Percentiles rank a stretch among this genome's conserved stretches.
phyloP scores from a whole-genome alignment of 768 basidiomycete species.

The Serendipita sp. region DNA sequence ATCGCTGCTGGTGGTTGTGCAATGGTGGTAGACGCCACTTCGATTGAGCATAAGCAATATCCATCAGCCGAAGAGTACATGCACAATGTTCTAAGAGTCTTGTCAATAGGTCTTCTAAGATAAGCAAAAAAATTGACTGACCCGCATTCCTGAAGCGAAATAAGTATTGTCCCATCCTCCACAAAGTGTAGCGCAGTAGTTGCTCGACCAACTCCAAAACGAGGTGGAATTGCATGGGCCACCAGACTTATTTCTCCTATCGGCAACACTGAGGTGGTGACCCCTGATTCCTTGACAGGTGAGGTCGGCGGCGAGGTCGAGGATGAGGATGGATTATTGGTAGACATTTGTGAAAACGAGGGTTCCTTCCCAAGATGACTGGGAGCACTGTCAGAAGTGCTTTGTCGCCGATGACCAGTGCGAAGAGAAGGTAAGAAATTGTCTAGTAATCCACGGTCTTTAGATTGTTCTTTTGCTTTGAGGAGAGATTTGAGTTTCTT shows the following conservation, averaged over 20 bases:
- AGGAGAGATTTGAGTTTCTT: constrained; percentile 61
- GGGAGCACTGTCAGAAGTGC: neutral
- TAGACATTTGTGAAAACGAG: constrained; percentile 21
- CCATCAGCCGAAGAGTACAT: constrained; percentile 37
- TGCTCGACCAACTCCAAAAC: constrained; percentile 23
- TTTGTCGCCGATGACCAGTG: neutral
- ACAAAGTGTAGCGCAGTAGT: constrained; percentile 34
- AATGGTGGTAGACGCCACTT: constrained; percentile 18
- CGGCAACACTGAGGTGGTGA: constrained; percentile 13
- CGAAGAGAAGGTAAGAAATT: constrained; percentile 14
- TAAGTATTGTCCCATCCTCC: constrained; percentile 27
- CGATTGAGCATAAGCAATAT: constrained; percentile 21
- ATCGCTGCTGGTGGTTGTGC: constrained; percentile 17
- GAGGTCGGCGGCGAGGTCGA: constrained; percentile 27
- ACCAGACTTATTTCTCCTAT: constrained; percentile 25
- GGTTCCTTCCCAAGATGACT: neutral
- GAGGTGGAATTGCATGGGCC: constrained; percentile 26
- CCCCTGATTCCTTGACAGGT: constrained; percentile 11
- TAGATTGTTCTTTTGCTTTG: constrained; percentile 32
- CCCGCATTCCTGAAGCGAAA: constrained; percentile 52
- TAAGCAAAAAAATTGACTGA: constrained; percentile 19
- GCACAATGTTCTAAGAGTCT: constrained; percentile 6
- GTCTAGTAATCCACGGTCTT: constrained; percentile 22
- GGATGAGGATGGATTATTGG: constrained; percentile 27
- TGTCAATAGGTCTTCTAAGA: neutral